A percentile compares a stretch with the other conserved stretches of the same genome.
Evolutionary conservation across 805 yeast species (phyloP).

Genomic region (Sugiyamaella valdiviana): DNA sequence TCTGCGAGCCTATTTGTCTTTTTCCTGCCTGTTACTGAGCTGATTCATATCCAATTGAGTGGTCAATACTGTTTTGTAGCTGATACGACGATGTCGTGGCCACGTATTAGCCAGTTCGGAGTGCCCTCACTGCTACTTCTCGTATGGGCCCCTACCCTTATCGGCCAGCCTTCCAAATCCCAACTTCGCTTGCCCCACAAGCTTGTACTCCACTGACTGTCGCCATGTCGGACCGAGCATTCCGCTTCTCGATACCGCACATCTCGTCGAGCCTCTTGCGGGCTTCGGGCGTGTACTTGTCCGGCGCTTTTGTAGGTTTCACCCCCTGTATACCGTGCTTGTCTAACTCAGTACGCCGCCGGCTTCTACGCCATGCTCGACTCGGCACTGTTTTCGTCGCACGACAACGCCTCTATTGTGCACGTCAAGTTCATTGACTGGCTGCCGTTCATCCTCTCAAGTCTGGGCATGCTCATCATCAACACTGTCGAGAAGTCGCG

Average conservation of each 20-base stretch:
- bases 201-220: too few relatives aligned
- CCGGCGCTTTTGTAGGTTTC: slow-evolving; percentile 34
- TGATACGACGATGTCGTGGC: too few relatives aligned
- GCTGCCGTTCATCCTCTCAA: slow-evolving; percentile 87
- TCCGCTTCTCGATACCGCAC: slow-evolving; percentile 57
- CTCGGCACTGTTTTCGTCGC: slow-evolving; percentile 78
- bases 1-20: too few relatives aligned
- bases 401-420: slow-evolving; percentile 76
- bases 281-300: slow-evolving; percentile 63
- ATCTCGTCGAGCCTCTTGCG: slow-evolving; percentile 66
- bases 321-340: background rate
- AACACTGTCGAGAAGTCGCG: slow-evolving; percentile 66
- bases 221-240: slow-evolving; percentile 38
- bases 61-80: background rate
- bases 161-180: background rate
- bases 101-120: too few relatives aligned
- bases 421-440: slow-evolving; percentile 92
- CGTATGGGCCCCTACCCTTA: background rate
- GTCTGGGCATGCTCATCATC: slow-evolving; percentile 79
- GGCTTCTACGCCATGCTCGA: slow-evolving; percentile 90
- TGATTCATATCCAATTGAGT: too few relatives aligned
- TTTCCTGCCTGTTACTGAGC: background rate
- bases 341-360: slow-evolving; percentile 17
- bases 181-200: background rate
- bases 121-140: too few relatives aligned